Percentiles rank a stretch among this genome's conserved stretches.
phyloP scores from a whole-genome alignment of 179 eudicot species.

The Beta macrorhiza region DNA sequence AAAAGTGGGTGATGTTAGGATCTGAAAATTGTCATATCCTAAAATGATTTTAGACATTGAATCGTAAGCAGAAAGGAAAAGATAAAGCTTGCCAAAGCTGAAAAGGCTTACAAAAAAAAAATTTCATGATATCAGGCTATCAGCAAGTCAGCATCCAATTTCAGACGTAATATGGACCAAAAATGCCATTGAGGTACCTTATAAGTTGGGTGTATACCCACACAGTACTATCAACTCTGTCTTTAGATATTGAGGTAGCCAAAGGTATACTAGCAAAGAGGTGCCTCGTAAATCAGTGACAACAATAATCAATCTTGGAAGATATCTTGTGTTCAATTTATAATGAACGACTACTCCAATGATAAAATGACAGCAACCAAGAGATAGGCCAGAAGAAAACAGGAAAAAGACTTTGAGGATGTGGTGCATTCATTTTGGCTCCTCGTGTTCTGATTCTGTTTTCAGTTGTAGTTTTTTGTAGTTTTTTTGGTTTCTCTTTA shows the following conservation, averaged over 20 bases:
- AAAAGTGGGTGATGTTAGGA: not conserved
- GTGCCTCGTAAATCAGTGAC: not conserved
- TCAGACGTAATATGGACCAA: not conserved
- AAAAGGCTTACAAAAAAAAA: not conserved
- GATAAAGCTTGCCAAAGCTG: not conserved
- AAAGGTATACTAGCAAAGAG: not conserved
- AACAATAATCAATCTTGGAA: not conserved
- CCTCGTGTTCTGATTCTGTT: too few species aligned
- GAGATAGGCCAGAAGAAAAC: not conserved
- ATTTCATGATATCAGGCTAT: not conserved
- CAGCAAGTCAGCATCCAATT: not conserved
- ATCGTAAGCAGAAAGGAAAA: not conserved
- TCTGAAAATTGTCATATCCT: not conserved
- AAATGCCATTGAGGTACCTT: not conserved
- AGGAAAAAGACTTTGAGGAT: not conserved
- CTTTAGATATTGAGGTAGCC: too few species aligned
- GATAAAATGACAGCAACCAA: not conserved
- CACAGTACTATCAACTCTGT: not conserved
- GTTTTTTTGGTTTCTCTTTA: too few species aligned
- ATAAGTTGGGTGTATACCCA: not conserved
- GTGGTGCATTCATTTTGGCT: too few species aligned
- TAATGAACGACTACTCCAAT: not conserved
- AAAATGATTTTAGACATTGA: not conserved
- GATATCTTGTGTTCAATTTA: not conserved
- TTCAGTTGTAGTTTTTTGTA: too few species aligned